A percentile compares a stretch with the other conserved stretches of the same genome.
Evolutionary conservation across 352 stramenopile species (phyloP).

Genomic region (Elongisporangium senticosum): DNA sequence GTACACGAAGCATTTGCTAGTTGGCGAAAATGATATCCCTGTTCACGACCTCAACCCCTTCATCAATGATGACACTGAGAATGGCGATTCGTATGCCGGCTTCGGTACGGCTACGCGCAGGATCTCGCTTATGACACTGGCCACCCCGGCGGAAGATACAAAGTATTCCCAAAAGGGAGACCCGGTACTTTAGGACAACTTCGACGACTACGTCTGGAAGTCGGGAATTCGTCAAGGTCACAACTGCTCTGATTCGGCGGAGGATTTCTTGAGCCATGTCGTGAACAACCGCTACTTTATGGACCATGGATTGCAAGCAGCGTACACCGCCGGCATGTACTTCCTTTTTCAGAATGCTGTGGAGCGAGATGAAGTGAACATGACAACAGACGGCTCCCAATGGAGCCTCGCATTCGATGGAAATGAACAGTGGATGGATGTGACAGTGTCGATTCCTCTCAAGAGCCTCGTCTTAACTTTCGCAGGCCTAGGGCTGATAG

Average conservation of each 20-base stretch:
- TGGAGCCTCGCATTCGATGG: too few species aligned
- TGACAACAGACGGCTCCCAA: too few species aligned
- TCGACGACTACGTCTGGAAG: slow-evolving; percentile 7
- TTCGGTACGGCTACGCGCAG: slow-evolving; percentile 24
- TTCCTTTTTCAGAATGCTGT: slow-evolving; percentile 53
- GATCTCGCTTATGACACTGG: slow-evolving; percentile 32
- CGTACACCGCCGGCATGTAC: slow-evolving; percentile 43
- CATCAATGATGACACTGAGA: slow-evolving; percentile 1
- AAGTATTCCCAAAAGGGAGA: slow-evolving; percentile 19
- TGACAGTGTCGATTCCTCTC: too few species aligned
- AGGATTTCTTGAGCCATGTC: slow-evolving; percentile 25
- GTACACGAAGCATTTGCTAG: slow-evolving; percentile 21
- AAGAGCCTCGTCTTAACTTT: too few species aligned
- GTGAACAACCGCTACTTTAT: slow-evolving; percentile 41
- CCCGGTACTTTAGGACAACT: slow-evolving; percentile 24
- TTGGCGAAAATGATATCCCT: slow-evolving; percentile 29
- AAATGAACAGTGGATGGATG: too few species aligned
- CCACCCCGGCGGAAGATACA: slow-evolving; percentile 11
- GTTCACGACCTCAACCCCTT: slow-evolving; percentile 25
- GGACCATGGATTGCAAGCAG: slow-evolving; percentile 32
- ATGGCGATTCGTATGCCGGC: too few species aligned
- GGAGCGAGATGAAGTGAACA: slow-evolving; percentile 12
- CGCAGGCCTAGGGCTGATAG: too few species aligned
- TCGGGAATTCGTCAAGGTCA: slow-evolving; percentile 17
- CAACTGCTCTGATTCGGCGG: slow-evolving; percentile 31